Evolutionary conservation across 2,329 filamentous ascomycete genomes (phyloP).

Genomic region (Sporothrix variecibatus): DNA sequence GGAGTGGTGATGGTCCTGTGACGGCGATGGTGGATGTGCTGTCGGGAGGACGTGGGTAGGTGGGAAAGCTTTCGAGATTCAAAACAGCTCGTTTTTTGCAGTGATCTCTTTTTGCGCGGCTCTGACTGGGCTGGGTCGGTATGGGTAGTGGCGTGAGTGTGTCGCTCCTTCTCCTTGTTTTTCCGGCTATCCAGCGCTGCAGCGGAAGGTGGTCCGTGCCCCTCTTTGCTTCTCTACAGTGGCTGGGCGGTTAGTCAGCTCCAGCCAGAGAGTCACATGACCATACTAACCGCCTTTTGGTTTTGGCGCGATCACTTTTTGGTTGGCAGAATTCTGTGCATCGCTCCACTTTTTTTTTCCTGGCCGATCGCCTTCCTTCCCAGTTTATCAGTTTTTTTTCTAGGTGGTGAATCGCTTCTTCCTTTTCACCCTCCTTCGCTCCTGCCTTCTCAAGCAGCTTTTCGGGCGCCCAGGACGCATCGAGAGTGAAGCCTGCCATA

Average conservation of each 20-base stretch:
- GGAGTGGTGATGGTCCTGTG: conserved; percentile 25
- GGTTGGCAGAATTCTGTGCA: conserved; percentile 23
- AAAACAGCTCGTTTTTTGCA: conserved; percentile 23
- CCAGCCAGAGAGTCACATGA: neutral
- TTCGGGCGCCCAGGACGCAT: conserved; percentile 11
- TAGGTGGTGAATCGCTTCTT: conserved; percentile 3
- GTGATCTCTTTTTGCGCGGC: conserved; percentile 28
- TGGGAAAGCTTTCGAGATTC: conserved; percentile 16
- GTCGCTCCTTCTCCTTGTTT: conserved; percentile 27
- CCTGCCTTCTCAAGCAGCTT: conserved; percentile 1
- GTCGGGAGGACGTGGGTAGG: neutral
- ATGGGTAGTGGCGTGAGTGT: conserved; percentile 31
- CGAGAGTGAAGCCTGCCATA: neutral
- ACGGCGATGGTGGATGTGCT: conserved; percentile 7
- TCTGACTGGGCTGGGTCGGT: conserved; percentile 28
- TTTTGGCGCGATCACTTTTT: neutral
- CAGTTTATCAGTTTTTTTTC: conserved; percentile 19
- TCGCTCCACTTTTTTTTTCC: conserved; percentile 16
- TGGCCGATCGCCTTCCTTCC: conserved; percentile 8
- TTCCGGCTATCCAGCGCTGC: conserved; percentile 22
- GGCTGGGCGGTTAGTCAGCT: neutral
- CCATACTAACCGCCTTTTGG: conserved; percentile 12
- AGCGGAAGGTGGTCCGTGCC: conserved; percentile 24
- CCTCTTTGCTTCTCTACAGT: neutral
- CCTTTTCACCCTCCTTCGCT: conserved; percentile 1